Conservation (phyloP, 306 rosid species). For the Cucurbita moschata region DNA sequence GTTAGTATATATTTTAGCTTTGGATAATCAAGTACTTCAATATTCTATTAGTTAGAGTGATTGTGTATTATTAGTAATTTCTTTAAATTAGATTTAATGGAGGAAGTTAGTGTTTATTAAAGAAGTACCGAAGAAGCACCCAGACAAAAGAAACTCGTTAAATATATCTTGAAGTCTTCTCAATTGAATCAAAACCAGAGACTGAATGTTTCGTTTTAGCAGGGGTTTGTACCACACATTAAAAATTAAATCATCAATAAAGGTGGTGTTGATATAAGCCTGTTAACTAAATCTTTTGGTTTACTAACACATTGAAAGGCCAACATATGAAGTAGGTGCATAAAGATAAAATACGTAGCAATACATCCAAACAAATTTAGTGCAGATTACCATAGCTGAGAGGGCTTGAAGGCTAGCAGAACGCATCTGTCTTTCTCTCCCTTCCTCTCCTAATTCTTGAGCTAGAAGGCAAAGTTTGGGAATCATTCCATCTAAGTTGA, state of each 20-base stretch:
- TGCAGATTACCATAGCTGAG: slow-evolving; percentile 62
- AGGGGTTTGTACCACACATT: background rate
- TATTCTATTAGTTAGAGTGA: no score
- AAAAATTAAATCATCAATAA: background rate
- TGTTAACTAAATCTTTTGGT: background rate
- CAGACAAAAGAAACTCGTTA: no score
- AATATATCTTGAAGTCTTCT: no score
- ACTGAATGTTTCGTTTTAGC: no score
- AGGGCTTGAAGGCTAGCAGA: slow-evolving; percentile 72
- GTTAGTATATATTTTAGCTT: background rate
- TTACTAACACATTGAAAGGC: background rate
- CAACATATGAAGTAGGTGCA: background rate
- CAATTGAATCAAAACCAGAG: no score
- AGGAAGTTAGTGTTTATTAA: no score
- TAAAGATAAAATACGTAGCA: slow-evolving; percentile 4
- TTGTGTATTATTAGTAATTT: no score
- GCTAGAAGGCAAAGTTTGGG: slow-evolving; percentile 79
- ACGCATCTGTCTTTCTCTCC: slow-evolving; percentile 31
- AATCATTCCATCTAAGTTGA: slow-evolving; percentile 65
- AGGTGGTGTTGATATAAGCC: background rate
- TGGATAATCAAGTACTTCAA: background rate
- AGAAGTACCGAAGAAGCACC: no score
- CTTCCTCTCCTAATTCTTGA: slow-evolving; percentile 77
- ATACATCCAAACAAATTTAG: background rate
- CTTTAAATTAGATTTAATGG: no score